Conservation (phyloP, 2,329 filamentous ascomycete species). For the Diaporthe citrichinensis region DNA sequence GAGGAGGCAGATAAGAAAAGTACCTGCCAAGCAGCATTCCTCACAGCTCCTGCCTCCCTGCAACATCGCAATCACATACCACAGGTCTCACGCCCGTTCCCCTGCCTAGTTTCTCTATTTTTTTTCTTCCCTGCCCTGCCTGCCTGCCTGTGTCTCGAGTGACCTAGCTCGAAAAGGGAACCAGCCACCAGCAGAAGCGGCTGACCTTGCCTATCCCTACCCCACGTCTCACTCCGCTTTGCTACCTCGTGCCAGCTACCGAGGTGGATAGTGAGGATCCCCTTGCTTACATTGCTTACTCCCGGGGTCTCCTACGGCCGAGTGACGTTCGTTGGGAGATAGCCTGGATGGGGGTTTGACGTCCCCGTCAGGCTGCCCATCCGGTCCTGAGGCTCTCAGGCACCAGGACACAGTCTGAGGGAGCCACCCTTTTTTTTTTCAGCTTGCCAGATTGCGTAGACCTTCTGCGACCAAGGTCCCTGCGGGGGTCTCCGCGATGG, state of each 20-base stretch:
- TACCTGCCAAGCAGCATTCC: slow-evolving; percentile 24
- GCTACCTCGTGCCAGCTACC: slow-evolving; percentile 19
- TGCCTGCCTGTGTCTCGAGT: slow-evolving; percentile 1
- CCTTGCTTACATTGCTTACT: slow-evolving; percentile 29
- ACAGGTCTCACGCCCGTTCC: neutral
- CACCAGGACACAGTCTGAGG: slow-evolving; percentile 21
- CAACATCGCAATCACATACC: slow-evolving; percentile 7
- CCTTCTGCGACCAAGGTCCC: neutral
- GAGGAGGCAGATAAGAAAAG: slow-evolving; percentile 18
- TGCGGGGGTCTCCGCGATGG: slow-evolving; percentile 13
- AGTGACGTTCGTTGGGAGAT: slow-evolving; percentile 15
- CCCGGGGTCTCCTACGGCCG: slow-evolving; percentile 23
- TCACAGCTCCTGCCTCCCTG: slow-evolving; percentile 21
- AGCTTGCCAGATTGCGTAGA: neutral
- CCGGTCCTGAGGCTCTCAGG: slow-evolving; percentile 6
- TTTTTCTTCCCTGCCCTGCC: no score
- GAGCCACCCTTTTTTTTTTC: neutral
- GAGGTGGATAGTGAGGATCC: slow-evolving; percentile 5
- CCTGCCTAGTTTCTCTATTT: neutral
- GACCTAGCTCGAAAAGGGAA: neutral
- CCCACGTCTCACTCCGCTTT: slow-evolving; percentile 29
- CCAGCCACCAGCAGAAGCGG: neutral
- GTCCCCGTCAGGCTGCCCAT: slow-evolving; percentile 19
- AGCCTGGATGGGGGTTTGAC: slow-evolving; percentile 3
- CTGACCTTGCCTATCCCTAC: slow-evolving; percentile 25